Base-by-base conservation (phyloP, 202 grass and related monocot species). In the Eragrostis tef region DNA sequence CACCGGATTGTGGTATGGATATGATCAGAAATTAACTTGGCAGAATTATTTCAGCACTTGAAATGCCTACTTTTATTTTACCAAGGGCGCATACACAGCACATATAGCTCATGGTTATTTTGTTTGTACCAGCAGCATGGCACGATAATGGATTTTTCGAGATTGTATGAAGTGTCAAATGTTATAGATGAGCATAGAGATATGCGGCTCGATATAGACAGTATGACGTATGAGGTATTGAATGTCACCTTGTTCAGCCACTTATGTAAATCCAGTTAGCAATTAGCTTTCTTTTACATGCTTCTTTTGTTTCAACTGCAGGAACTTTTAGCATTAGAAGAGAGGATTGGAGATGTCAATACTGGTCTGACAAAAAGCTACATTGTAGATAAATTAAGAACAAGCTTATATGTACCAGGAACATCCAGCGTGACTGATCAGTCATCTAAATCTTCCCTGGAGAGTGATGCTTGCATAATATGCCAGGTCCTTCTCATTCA, bases 301-400 rank as follows among this genome's bases (percentile, higher is more conserved):
- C 39, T 62, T 71, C 54, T 67, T 76, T 77, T 46, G 29, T 62
- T 73, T 80, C 3, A 0, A 60, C 81, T 69, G 69, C 89, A 97
- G 94, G 94, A 97, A 61, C 94, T 93, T 84, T 82, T 97, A 87
- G 94, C 89, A 61, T 87, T 97, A 88, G 91, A 93, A 77, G 94
- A 88, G 46, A 79, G 85, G 84, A 97, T 97, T 2, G 94, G 91
- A 84, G 86, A 91, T 87, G 94, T 97, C 62, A 93, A 89, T 66
- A 97, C 88, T 62, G 94, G 94, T 64, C 84, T 97, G 84, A 87
- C 84, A 69, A 85, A 97, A 77, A 71, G 75, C 73, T 75, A 81
- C 53, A 91, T 93, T 82, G 48, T 84, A 80, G 81, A 91, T 57
- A 97, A 97, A 72, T 87, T 97, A 53, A 93, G 52, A 74, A 97